Base-by-base conservation (phyloP, 2,329 filamentous ascomycete genomes). In the Aspergillus quadrilineatus region DNA sequence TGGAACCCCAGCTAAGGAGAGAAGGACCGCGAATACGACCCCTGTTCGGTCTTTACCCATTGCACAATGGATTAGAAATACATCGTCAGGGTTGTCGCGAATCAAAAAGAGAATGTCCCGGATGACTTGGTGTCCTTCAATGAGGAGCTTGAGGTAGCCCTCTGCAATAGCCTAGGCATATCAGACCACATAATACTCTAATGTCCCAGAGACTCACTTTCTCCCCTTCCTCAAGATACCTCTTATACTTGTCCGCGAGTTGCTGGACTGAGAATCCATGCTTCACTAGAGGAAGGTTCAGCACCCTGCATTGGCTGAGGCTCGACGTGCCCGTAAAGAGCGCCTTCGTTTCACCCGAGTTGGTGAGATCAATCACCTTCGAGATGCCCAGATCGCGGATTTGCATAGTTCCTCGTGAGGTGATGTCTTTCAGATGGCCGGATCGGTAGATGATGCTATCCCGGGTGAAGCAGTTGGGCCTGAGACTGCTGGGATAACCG, bases 41-140 rank as follows among this genome's bases (percentile, higher is more conserved):
- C 50, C 55, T 2, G 55, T 57, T 8, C 55, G 50, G 34, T 57
- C 55, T 12, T 53, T 57, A 0, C 55, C 55, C 44, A 57, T 28
- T 1, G 50, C 28, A 14, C 55, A 53, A 22, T 57, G 55, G 0
- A 57, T 28, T 6, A 53, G 45, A 3, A 50, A 46, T 4, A 41
- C 46, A 3, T 41, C 22, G 8, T 41, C 22, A 7, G 50, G 55
- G 22, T 41, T 39, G 36, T 57, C 50, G 22, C 36, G 44, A 10
- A 57, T 56, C 3, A 46, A 14, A 1, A 22, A 14, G 8, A 51
- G 9, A 7, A 56, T 34, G 1, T 45, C 32, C 2, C 34, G 4
- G n/a, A 56, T n/a, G 0, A 50, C 48, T 4, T 28, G n/a, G 6
- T 34, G 30, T 7, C 53, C 47, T 36, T 50, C 42, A 1, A 28